Evolutionary conservation across 257 asterid genomes (phyloP).

Genomic region (Scutellaria galericulata): DNA sequence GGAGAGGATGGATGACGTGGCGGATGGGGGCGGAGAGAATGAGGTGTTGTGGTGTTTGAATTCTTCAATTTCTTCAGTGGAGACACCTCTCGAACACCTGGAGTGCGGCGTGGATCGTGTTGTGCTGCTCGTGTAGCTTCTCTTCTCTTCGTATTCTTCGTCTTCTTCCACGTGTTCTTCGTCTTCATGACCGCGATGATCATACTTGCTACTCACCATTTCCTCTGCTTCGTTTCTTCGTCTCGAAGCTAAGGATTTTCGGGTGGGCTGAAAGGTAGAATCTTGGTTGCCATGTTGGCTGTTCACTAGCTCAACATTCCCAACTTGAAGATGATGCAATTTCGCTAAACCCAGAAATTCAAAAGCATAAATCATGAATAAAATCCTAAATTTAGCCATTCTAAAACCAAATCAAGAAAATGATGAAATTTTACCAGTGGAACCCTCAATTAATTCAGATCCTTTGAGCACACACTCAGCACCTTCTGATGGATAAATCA

Average conservation of each 20-base stretch:
- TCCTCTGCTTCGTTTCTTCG: constrained; percentile 40
- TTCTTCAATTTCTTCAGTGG: constrained; percentile 53
- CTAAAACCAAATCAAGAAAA: neutral
- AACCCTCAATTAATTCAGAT: constrained; percentile 58
- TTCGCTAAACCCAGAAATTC: constrained; percentile 43
- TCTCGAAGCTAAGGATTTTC: constrained; percentile 40
- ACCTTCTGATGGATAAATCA: constrained; percentile 76
- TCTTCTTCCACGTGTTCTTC: constrained; percentile 37
- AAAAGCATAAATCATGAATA: neutral
- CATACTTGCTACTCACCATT: constrained; percentile 17
- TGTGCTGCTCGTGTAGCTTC: constrained; percentile 31
- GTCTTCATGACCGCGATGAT: neutral
- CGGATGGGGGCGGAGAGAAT: constrained; percentile 61
- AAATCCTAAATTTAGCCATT: neutral
- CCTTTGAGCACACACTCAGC: constrained; percentile 92
- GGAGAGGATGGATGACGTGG: constrained; percentile 64
- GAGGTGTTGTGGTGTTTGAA: constrained; percentile 33
- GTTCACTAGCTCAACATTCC: constrained; percentile 17
- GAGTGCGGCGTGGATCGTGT: constrained; percentile 24
- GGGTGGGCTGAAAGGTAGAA: constrained; percentile 42
- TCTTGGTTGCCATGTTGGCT: constrained; percentile 5
- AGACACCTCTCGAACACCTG: constrained; percentile 62
- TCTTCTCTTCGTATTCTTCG: constrained; percentile 55
- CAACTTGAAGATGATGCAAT: constrained; percentile 49
- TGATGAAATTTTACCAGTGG: constrained; percentile 44